phyloP scores from a whole-genome alignment of 495 filamentous ascomycete species.

The Aspergillus sclerotiicarbonarius region DNA sequence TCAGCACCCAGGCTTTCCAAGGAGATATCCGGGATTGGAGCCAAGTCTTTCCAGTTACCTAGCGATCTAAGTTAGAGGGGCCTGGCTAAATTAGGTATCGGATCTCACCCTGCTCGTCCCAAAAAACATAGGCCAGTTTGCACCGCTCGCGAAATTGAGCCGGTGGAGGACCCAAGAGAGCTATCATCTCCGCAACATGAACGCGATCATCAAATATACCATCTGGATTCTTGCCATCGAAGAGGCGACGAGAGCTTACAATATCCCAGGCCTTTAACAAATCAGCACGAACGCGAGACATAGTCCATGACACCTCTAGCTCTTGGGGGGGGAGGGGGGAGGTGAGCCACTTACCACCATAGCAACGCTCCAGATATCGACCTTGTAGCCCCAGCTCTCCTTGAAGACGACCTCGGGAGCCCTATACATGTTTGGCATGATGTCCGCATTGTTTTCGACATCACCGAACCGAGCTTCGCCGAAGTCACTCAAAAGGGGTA shows the following conservation, averaged over 20 bases:
- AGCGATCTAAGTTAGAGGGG: background rate
- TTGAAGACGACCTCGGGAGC: slow-evolving; percentile 38
- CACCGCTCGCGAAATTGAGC: slow-evolving; percentile 26
- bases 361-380: slow-evolving; percentile 44
- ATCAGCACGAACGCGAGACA: too few relatives aligned
- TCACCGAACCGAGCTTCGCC: slow-evolving; percentile 25
- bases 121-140: slow-evolving; percentile 17
- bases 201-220: slow-evolving; percentile 20
- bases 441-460: slow-evolving; percentile 21
- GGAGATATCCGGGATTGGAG: slow-evolving; percentile 19
- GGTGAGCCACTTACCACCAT: slow-evolving; percentile 34
- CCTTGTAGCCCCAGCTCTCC: slow-evolving; percentile 32
- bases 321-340: too few relatives aligned
- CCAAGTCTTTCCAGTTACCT: slow-evolving; percentile 22
- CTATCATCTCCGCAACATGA: slow-evolving; percentile 40
- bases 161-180: slow-evolving; percentile 40
- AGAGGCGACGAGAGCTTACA: slow-evolving; percentile 7
- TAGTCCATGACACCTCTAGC: too few relatives aligned
- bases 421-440: slow-evolving; percentile 13
- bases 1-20: slow-evolving; percentile 13
- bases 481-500: slow-evolving; percentile 26
- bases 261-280: slow-evolving; percentile 19
- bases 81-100: background rate
- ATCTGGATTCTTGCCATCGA: slow-evolving; percentile 12
- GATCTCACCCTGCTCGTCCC: slow-evolving; percentile 12